Evolutionary conservation across 768 basidiomycete species (phyloP), one percentile per base, ranked within the genome.

Genomic region (Lactifluus pinguis): DNA sequence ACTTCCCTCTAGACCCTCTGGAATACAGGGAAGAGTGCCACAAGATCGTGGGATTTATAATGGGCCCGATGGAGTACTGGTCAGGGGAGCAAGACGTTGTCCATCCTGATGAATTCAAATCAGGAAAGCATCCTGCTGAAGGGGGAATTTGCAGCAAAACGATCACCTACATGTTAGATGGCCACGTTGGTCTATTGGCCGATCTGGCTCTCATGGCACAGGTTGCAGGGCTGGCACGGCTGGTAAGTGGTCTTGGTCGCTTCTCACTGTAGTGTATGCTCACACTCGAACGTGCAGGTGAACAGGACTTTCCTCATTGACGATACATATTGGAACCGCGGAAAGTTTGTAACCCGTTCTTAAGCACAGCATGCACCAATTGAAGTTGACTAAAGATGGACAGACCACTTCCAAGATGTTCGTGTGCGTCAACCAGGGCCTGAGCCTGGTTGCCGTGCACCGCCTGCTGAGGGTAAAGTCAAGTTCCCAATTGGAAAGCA

Each of bases 261-360:
- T 56, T 30, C 8, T 9, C 34, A 38, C 52, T 36, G 32, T 57
- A 14, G 48, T 21, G 17, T 30, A 60, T 17, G 21, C 17, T 64
- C 14, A 56, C 36, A 14, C 53, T 29, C 47, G 44, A 48, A 36
- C 53, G 19, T 52, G 38, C 49, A 87, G 86, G 75, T 78, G 59
- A 82, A 83, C 65, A 74, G 82, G 42, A 86, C 86, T 3, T 84
- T 89, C 71, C 75, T 88, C 55, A 74, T 89, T 5, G 82, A 86
- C 59, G 86, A 89, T 69, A 80, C 80, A 0, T 80, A 83, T 63
- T 89, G 87, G 86, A 83, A 86, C 69, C 80, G 86, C 58, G 86
- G 85, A 74, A 83, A 80, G 84, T 85, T 62, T 57, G 82, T 72
- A 41, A 21, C 5, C 17, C 41, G 21, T 30, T 48, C 39, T 32